Base-by-base conservation (phyloP, 768 basidiomycete species). In the Tulasnella sp. region DNA sequence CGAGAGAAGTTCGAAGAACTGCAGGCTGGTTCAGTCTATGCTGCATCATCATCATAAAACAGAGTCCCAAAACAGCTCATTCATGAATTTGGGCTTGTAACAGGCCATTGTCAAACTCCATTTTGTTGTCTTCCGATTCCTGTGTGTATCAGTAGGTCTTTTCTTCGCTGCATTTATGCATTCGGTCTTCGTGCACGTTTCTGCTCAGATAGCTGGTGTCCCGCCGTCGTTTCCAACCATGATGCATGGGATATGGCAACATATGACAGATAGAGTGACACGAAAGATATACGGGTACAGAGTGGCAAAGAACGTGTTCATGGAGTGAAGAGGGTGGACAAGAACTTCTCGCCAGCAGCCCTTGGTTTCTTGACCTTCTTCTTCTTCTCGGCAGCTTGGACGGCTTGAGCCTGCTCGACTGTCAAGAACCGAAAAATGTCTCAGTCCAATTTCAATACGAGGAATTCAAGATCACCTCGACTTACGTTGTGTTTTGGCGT, bases 401-500 rank as follows among this genome's bases (percentile, higher is more conserved):
- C 83, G 89, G 84, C 83, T 92, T 92, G 86, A 93, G 48, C 92
- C 84, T 95, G 93, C 85, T 91, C 93, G 89, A 95, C 1, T 71
- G 76, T 27, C 38, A 76, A 80, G 12, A 74, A 31, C 42, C 34
- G 46, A 72, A 42, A 74, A 68, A n/a, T 48, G 74, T 27, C 18
- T 74, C 14, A 44, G 19, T 9, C 31, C 8, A 46, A n/a, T 38
- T 4, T 40, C 4, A 38, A 39, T 68, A 71, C 38, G 31, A 52
- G 46, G 72, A 80, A 31, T 21, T 7, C 24, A 39, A 27, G 34
- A 3, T n/a, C 94, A 80, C 85, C 95, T 94, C 89, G 82, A 97
- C 87, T 85, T 97, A 95, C 84, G 96, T 93, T 83, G 93, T 89
- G 86, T 95, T 93, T 84, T 96, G 86, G 97, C 97, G 87, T 99